Evolutionary conservation across 2,329 filamentous ascomycete species (phyloP), one percentile per base, ranked within the genome.

Genomic region (Sporothrix protearum): DNA sequence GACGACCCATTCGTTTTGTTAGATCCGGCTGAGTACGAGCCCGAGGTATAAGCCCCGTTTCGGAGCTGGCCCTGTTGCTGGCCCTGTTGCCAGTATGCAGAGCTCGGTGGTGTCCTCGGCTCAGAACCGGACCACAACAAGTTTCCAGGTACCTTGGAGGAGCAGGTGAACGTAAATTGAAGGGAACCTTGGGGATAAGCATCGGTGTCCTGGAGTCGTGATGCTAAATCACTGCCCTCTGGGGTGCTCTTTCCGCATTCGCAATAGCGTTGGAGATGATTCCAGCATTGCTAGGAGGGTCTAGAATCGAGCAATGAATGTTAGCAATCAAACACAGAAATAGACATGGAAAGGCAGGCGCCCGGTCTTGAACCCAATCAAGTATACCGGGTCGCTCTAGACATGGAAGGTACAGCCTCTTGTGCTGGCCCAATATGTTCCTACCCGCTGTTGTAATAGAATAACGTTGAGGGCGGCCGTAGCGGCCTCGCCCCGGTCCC

Each of bases 121-220:
- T 76, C 74, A 0, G 75, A 70, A 55, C 63, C 59, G 28, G 72
- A 77, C 90, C 88, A 57, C 92, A 92, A 89, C 92, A 93, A 68
- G 90, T 89, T 79, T 93, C 91, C 93, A 0, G 92, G 90, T 49
- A 94, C 93, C 78, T 96, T 93, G 0, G 94, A 95, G 77, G 96
- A 92, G 80, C 94, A 97, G 14, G 93, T 97, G 78, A 99, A 99
- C 10, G 96, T 99, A 79, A 99, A 99, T 76, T 97, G 93, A 0
- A 92, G 91, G 71, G 94, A 93, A 6, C 91, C 88, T 4, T 92
- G 89, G 47, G 86, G 89, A 3, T 87, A 79, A 76, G 88, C 90
- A 72, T 84, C 84, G 6, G 84, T 81, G 22, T 86, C 83, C 9
- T 78, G 78, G 67, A 28, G 16, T 79, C 91, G 89, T 78, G 93